Conservation (phyloP, 257 asterid species). For the Rubia yunnanensis region DNA sequence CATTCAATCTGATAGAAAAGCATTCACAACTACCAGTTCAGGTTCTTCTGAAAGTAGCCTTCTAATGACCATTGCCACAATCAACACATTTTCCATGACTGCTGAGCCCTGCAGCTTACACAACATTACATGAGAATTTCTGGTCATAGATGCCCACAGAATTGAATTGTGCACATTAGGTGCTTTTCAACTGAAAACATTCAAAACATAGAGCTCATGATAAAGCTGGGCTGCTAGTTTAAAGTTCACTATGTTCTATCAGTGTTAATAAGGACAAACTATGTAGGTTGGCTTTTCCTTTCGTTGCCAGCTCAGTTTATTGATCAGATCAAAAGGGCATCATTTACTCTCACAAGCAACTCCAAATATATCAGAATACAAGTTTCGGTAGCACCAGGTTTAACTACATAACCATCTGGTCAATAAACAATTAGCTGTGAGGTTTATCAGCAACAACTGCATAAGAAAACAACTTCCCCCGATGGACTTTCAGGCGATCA, state of each 20-base stretch:
- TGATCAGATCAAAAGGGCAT: not conserved
- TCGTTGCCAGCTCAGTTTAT: not conserved
- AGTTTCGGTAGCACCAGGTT: not conserved
- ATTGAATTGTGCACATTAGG: not conserved
- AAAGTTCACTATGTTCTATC: not conserved
- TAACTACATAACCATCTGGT: not conserved
- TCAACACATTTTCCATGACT: slow-evolving; percentile 64
- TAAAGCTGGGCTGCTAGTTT: slow-evolving; percentile 1
- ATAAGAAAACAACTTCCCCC: not conserved
- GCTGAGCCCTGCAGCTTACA: slow-evolving; percentile 49
- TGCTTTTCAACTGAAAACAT: not conserved
- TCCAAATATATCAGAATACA: not conserved
- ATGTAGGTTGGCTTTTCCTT: not conserved
- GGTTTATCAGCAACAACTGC: not conserved
- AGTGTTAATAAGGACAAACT: not conserved
- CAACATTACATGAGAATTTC: not conserved
- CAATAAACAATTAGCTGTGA: not conserved
- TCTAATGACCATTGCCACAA: slow-evolving; percentile 72
- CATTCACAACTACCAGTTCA: slow-evolving; percentile 46
- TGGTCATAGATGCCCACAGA: not conserved
- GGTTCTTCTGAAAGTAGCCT: slow-evolving; percentile 97
- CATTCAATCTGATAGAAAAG: not conserved
- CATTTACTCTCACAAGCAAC: not conserved
- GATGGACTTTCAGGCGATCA: not conserved
- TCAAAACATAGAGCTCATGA: not conserved